Percentiles rank a stretch among this genome's conserved stretches.
Conservation (phyloP, 2,329 filamentous ascomycete species). For the Phoma sp. region DNA sequence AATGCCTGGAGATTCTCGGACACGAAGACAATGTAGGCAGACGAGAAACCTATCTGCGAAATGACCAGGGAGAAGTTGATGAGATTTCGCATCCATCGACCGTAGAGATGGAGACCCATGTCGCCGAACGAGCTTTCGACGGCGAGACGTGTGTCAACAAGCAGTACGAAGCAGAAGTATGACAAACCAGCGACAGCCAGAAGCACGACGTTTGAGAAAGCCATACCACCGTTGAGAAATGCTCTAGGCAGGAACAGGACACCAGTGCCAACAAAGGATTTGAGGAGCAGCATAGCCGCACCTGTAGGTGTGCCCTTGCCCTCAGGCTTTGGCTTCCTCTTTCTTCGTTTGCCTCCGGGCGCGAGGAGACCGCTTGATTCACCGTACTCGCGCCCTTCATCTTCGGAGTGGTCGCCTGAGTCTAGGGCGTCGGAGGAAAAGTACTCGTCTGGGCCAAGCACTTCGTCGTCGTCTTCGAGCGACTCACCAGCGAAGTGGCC, state of each 20-base stretch:
- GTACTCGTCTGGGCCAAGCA: slow-evolving; percentile 84
- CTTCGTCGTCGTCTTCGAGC: slow-evolving; percentile 95
- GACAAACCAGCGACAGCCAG: slow-evolving; percentile 83
- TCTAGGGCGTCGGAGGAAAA: slow-evolving; percentile 80
- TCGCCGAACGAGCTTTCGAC: slow-evolving; percentile 97
- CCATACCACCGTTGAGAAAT: slow-evolving; percentile 95
- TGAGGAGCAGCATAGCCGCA: slow-evolving; percentile 84
- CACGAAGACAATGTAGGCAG: slow-evolving; percentile 96
- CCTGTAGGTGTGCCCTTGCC: slow-evolving; percentile 81
- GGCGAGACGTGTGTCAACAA: slow-evolving; percentile 83
- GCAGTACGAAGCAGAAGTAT: slow-evolving; percentile 96
- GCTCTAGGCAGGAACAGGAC: slow-evolving; percentile 92
- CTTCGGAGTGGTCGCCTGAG: slow-evolving; percentile 58
- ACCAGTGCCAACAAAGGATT: slow-evolving; percentile 97
- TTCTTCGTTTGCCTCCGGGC: slow-evolving; percentile 68
- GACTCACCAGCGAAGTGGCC: slow-evolving; percentile 98
- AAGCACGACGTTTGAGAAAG: slow-evolving; percentile 93
- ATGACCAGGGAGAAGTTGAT: slow-evolving; percentile 93
- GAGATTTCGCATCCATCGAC: slow-evolving; percentile 83
- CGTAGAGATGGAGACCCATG: slow-evolving; percentile 90
- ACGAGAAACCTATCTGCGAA: slow-evolving; percentile 93
- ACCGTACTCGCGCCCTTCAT: slow-evolving; percentile 76
- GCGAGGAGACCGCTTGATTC: slow-evolving; percentile 85
- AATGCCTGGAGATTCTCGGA: slow-evolving; percentile 96
- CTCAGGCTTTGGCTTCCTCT: slow-evolving; percentile 77